Evolutionary conservation across 2,329 filamentous ascomycete genomes (phyloP).

Genomic region (Monosporascus sp.): DNA sequence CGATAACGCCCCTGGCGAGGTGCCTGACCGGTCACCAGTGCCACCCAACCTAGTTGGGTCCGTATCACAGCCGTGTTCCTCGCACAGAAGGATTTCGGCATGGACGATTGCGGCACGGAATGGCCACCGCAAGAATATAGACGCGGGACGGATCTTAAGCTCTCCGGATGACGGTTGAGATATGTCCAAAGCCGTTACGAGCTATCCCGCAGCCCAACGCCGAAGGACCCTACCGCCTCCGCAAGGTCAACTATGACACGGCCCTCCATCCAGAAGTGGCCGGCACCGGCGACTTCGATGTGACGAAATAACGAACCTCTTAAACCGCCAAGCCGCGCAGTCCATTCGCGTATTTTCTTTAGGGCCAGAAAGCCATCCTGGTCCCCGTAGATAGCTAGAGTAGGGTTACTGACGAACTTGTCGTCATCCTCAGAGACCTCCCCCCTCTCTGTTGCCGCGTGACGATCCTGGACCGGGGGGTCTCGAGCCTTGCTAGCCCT

Average conservation of each 20-base stretch:
- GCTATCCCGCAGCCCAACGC: conserved; percentile 8
- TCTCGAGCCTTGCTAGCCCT: conserved; percentile 10
- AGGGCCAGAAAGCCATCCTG: conserved; percentile 67
- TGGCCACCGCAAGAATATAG: too few species aligned
- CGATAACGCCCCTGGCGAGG: too few species aligned
- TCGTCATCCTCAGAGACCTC: conserved; percentile 35
- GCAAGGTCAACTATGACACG: conserved; percentile 37
- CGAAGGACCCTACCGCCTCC: conserved; percentile 24
- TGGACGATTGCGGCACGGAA: too few species aligned
- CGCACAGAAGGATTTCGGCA: too few species aligned
- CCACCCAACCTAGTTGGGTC: too few species aligned
- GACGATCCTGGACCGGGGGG: neutral
- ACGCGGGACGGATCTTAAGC: too few species aligned
- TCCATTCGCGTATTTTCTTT: conserved; percentile 64
- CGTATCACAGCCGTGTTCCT: too few species aligned
- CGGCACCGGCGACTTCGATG: conserved; percentile 46
- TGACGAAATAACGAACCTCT: conserved; percentile 41
- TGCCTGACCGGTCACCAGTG: too few species aligned
- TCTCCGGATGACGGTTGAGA: too few species aligned
- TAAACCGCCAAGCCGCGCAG: conserved; percentile 40
- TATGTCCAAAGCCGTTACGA: neutral
- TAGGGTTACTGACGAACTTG: conserved; percentile 54
- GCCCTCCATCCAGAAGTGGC: conserved; percentile 60
- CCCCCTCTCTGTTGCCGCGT: conserved; percentile 1
- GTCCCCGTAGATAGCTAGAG: conserved; percentile 69